A percentile compares a stretch with the other conserved stretches of the same genome.
Evolutionary conservation across 306 rosid species (phyloP).

Genomic region (Cucumis melo): DNA sequence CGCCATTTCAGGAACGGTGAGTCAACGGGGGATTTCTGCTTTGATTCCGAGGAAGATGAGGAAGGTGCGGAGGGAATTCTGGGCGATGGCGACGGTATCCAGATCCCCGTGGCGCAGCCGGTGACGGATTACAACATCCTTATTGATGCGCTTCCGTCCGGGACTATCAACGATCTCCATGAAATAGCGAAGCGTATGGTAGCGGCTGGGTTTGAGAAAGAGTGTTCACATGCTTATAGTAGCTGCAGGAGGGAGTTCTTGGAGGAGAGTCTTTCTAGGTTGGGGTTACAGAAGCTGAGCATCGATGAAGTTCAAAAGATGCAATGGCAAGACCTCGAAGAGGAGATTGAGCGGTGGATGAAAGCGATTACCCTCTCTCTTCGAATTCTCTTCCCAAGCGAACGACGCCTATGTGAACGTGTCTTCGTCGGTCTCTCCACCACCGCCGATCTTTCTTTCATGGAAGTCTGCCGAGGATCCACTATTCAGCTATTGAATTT

Average conservation of each 20-base stretch:
- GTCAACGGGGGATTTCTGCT: conserved; percentile 35
- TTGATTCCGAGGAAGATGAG: conserved; percentile 57
- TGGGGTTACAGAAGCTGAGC: conserved; percentile 84
- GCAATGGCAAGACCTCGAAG: conserved; percentile 79
- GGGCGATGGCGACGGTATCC: conserved; percentile 18
- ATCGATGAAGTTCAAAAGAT: conserved; percentile 75
- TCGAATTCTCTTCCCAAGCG: conserved; percentile 71
- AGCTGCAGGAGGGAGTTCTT: conserved; percentile 76
- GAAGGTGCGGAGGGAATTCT: conserved; percentile 5
- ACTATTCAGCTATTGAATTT: conserved; percentile 68
- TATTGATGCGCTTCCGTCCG: conserved; percentile 78
- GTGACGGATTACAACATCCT: conserved; percentile 57
- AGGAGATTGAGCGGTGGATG: conserved; percentile 81
- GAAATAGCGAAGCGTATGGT: conserved; percentile 93
- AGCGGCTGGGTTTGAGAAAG: conserved; percentile 76
- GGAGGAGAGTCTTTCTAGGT: conserved; percentile 73
- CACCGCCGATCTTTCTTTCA: conserved; percentile 63
- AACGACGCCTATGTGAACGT: conserved; percentile 65
- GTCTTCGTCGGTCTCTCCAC: conserved; percentile 73
- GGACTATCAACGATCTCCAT: conserved; percentile 64
- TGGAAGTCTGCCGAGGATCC: conserved; percentile 85
- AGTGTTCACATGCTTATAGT: conserved; percentile 77
- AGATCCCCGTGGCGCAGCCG: conserved; percentile 69
- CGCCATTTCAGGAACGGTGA: conserved; percentile 30
- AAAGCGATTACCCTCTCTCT: conserved; percentile 61